phyloP scores from a whole-genome alignment of 2,329 filamentous ascomycete species.

The Sclerotinia trifoliorum region DNA sequence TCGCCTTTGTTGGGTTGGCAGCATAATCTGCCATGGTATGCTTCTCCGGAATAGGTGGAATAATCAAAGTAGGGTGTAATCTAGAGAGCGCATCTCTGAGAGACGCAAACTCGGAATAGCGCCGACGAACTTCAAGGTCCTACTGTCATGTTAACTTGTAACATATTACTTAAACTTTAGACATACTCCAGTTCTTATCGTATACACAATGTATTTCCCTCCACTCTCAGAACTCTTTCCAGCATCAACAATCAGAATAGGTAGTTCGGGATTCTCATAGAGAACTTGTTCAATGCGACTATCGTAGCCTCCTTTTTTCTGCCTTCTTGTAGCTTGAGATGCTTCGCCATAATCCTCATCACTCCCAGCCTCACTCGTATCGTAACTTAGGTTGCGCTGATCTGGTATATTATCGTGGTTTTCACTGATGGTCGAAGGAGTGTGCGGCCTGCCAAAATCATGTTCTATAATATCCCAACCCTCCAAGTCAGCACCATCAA shows the following conservation, averaged over 20 bases:
- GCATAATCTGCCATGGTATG: conserved; percentile 99
- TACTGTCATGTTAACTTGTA: conserved; percentile 43
- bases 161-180: background rate
- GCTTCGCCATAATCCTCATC: conserved; percentile 49
- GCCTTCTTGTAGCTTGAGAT: conserved; percentile 50
- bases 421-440: conserved; percentile 64
- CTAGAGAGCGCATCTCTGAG: conserved; percentile 84
- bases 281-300: conserved; percentile 97
- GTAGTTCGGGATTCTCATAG: conserved; percentile 87
- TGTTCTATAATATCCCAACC: conserved; percentile 49
- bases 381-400: conserved; percentile 33
- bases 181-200: conserved; percentile 84
- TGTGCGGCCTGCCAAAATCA: conserved; percentile 48
- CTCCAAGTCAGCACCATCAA: conserved; percentile 46
- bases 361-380: conserved; percentile 47
- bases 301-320: conserved; percentile 84
- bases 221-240: conserved; percentile 93
- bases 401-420: conserved; percentile 46
- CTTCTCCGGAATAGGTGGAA: conserved; percentile 97
- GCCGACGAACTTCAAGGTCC: conserved; percentile 91
- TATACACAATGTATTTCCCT: conserved; percentile 94
- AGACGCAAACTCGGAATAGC: conserved; percentile 96
- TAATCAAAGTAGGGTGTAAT: conserved; percentile 90
- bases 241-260: conserved; percentile 89
- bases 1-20: conserved; percentile 95